These are phyloP conservation scores for Hippophae tibetana DNA, from an alignment of 306 rosid genomes.

Conservation along the genomic window DNA sequence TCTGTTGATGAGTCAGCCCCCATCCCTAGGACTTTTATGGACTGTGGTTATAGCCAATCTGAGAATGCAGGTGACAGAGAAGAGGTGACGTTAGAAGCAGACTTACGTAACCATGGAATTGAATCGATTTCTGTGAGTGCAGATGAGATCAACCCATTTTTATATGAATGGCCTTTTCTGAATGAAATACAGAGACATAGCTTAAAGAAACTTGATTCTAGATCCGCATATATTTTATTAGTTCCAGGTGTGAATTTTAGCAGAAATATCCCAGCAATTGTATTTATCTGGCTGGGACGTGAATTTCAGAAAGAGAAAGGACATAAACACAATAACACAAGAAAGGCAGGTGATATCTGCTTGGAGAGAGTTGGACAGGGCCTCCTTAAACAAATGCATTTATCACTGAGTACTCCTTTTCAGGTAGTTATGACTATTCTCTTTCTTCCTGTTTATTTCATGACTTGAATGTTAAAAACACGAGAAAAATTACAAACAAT, in stretches of 20 bases:
- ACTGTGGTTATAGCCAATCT: slow-evolving; percentile 29
- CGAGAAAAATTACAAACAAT: background rate
- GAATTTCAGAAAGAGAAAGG: slow-evolving; percentile 13
- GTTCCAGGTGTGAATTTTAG: slow-evolving; percentile 18
- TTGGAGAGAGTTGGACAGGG: slow-evolving; percentile 25
- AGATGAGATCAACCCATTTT: slow-evolving; percentile 12
- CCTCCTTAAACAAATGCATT: slow-evolving; percentile 24
- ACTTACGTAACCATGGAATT: slow-evolving; percentile 9
- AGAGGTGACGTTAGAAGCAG: slow-evolving; percentile 27
- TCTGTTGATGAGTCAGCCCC: slow-evolving; percentile 41
- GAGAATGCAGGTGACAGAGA: slow-evolving; percentile 27
- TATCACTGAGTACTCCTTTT: slow-evolving; percentile 25
- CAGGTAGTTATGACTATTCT: slow-evolving; percentile 21
- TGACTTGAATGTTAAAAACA: background rate
- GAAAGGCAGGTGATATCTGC: slow-evolving; percentile 10
- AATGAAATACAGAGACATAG: slow-evolving; percentile 16
- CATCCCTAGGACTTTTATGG: slow-evolving; percentile 35
- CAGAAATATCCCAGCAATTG: slow-evolving; percentile 1
- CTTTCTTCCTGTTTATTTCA: background rate
- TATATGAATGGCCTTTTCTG: slow-evolving; percentile 40
- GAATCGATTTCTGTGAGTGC: slow-evolving; percentile 1
- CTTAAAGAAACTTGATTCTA: slow-evolving; percentile 19
- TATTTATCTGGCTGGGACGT: slow-evolving; percentile 38
- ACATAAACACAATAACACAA: slow-evolving; percentile 1
- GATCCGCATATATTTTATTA: slow-evolving; percentile 26